These are phyloP conservation scores for Nannizziopsis arthrosporioides DNA, from an alignment of 2,329 filamentous ascomycete genomes.

Conservation along the genomic window DNA sequence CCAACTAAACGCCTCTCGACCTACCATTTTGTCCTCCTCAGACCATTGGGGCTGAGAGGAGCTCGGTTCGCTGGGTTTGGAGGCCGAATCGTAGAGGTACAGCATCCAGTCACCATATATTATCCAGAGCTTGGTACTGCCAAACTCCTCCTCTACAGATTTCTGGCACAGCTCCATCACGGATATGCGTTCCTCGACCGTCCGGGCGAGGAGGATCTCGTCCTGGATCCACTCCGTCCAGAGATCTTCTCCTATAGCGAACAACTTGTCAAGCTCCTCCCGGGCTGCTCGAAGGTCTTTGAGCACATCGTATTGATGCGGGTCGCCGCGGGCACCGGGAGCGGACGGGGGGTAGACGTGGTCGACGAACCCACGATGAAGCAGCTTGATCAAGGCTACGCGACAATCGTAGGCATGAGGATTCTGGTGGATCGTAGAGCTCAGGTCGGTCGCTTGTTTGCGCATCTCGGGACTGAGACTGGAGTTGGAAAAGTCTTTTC, in stretches of 20 bases:
- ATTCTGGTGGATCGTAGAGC: constrained; percentile 34
- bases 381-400: constrained; percentile 35
- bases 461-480: constrained; percentile 34
- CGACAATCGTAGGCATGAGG: constrained; percentile 39
- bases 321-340: constrained; percentile 35
- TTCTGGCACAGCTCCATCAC: constrained; percentile 50
- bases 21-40: constrained; percentile 47
- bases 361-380: constrained; percentile 38
- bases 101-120: constrained; percentile 51
- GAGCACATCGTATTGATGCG: constrained; percentile 36
- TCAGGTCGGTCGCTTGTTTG: constrained; percentile 31
- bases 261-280: constrained; percentile 50
- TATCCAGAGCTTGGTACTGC: constrained; percentile 50
- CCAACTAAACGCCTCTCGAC: constrained; percentile 48
- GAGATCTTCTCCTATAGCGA: constrained; percentile 51
- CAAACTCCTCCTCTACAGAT: constrained; percentile 50
- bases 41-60: constrained; percentile 32
- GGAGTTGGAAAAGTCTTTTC: constrained; percentile 32
- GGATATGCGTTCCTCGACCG: constrained; percentile 45
- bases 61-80: constrained; percentile 26
- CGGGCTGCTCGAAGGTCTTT: constrained; percentile 39
- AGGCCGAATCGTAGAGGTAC: constrained; percentile 43
- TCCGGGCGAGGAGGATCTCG: constrained; percentile 46
- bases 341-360: constrained; percentile 37
- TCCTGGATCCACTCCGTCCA: constrained; percentile 55